Evolutionary conservation across 371 early-diverging fungal genomes (phyloP), one percentile per base, ranked within the genome.

Genomic region (Gilbertella persicaria): DNA sequence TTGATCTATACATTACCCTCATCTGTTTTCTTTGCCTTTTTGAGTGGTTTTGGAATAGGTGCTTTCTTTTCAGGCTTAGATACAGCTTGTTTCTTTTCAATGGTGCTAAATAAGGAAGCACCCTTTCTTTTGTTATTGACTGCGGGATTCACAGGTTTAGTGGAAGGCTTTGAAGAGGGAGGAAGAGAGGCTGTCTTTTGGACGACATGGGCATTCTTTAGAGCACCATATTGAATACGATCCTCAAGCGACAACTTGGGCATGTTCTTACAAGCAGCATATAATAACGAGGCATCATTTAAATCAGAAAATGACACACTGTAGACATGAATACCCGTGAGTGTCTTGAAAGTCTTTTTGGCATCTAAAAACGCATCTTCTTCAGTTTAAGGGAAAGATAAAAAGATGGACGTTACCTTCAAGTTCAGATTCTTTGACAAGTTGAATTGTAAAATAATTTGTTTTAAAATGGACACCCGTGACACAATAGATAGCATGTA

Each of bases 41-140:
- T 29, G 17, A 8, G 30, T 23, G 36, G 20, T 2, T 24, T 4
- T 29, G 50, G 3, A 41, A 4, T 21, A 20, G 19, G 14, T 29
- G 40, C n/a, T n/a, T n/a, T n/a, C n/a, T n/a, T n/a, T n/a, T n/a
- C n/a, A n/a, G n/a, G n/a, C n/a, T n/a, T 19, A 9, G 17, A 8
- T 8, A 43, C 44, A 8, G 44, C 42, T 25, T 38, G 59, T 30
- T 48, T 52, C 21, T 56, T 56, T 7, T 35, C 49, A 0, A 44
- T 37, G 12, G 56, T 2, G 0, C 49, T 45, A 30, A 55, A 55
- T 16, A 14, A 23, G 1, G 47, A 25, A 4, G 55, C 42, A 3
- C 55, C 55, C 26, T 55, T 55, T 55, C 48, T 46, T 24, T 51
- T 41, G n/a, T n/a, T n/a, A n/a, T n/a, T n/a, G n/a, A n/a, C n/a